Base-by-base conservation (phyloP, 1,284 basidiomycete species). In the Malassezia dermatis region DNA sequence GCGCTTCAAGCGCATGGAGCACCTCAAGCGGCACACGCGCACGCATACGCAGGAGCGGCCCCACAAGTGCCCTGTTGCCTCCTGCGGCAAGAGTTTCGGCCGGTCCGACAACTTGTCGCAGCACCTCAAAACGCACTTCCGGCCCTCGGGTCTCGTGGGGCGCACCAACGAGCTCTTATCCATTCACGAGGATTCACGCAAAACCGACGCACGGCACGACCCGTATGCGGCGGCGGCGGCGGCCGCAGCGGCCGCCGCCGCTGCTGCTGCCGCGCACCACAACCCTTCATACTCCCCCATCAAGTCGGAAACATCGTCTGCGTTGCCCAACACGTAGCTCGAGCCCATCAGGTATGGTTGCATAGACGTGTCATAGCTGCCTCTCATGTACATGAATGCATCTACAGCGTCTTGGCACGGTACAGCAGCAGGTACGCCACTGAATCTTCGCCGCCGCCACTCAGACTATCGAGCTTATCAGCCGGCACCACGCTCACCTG, bases 11-110 rank as follows among this genome's bases (percentile, higher is more conserved):
- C 59, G 72, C 24, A 63, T 72, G 60, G 72, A 74, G 56, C 72
- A 74, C 31, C 64, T 74, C 46, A 73, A 73, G 60, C 65, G 72
- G n/a, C 72, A 74, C 64, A 65, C 63, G 45, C 69, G 69, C 40
- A 69, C 67, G 6, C 72, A 74, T 51, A 73, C 72, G 0, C 66
- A 73, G 47, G 72, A 74, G 46, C 64, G 66, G 17, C 70, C 72
- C 4, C 67, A 67, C 61, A 58, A 60, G 50, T 74, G 72, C 51
- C 65, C 70, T n/a, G 60, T 67, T 21, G 63, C 65, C 30, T 62
- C 65, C n/a, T 74, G 72, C 49, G 61, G 64, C 37, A 73, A 73
- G 56, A 63, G 57, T 52, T 74, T 74, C 42, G 69, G 71, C 21
- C 61, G 72, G 10, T 66, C 69, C 11, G 72, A 74, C 52, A 74